A percentile compares a stretch with the other conserved stretches of the same genome.
These are phyloP conservation scores for Dictyostelium firmibasis DNA, from an alignment of 78 protist genomes.

Conservation along the genomic window DNA sequence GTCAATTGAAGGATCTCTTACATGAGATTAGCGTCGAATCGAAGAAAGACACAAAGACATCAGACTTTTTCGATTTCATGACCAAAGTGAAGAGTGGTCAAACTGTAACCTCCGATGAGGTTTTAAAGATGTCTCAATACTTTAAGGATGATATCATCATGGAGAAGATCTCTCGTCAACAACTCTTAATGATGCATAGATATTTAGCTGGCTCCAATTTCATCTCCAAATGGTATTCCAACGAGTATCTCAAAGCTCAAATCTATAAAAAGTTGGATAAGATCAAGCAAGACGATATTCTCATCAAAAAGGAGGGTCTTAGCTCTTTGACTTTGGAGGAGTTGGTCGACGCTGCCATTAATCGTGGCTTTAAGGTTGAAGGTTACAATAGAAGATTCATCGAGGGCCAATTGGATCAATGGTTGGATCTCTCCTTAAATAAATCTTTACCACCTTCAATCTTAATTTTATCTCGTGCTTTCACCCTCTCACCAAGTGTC, in stretches of 20 bases:
- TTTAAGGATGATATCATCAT: conserved; percentile 92
- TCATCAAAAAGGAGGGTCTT: conserved; percentile 80
- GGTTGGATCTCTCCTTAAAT: conserved; percentile 87
- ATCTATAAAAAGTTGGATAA: conserved; percentile 63
- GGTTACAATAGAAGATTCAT: conserved; percentile 65
- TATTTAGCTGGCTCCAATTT: conserved; percentile 70
- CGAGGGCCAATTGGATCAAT: conserved; percentile 72
- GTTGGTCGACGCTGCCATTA: conserved; percentile 76
- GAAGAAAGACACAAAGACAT: neutral
- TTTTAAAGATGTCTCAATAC: conserved; percentile 74
- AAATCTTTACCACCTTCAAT: conserved; percentile 82
- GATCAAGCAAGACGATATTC: conserved; percentile 79
- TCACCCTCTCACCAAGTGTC: conserved; percentile 31
- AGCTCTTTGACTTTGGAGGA: conserved; percentile 70
- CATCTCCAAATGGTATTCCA: conserved; percentile 56
- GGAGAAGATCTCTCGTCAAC: conserved; percentile 87
- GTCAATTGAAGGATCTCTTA: conserved; percentile 81
- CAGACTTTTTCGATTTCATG: conserved; percentile 67
- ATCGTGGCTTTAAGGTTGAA: conserved; percentile 87
- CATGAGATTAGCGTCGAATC: conserved; percentile 20
- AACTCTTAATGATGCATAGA: conserved; percentile 83
- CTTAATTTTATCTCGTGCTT: conserved; percentile 83
- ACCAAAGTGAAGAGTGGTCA: conserved; percentile 66
- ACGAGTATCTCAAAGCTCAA: conserved; percentile 58
- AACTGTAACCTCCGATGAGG: conserved; percentile 68